A percentile compares a stretch with the other conserved stretches of the same genome.
phyloP scores from a whole-genome alignment of 1,284 basidiomycete species.

The Ustilago trichophora region DNA sequence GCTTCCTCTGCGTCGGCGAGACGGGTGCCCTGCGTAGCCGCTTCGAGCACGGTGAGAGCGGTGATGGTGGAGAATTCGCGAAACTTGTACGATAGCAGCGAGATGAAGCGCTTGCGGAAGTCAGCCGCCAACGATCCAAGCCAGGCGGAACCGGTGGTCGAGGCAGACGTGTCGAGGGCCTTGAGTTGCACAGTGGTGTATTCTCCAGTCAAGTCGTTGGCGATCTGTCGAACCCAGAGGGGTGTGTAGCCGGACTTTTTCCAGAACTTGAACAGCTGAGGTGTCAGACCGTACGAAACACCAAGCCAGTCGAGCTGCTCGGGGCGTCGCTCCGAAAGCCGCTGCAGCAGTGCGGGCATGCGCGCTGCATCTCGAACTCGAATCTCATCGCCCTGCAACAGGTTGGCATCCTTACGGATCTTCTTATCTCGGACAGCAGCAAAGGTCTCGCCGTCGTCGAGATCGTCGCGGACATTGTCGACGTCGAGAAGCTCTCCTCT shows the following conservation, averaged over 20 bases:
- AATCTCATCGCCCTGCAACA: constrained; percentile 65
- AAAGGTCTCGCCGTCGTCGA: constrained; percentile 48
- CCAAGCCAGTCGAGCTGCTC: constrained; percentile 93
- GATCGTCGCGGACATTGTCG: constrained; percentile 52
- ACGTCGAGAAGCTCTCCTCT: constrained; percentile 85
- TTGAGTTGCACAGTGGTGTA: constrained; percentile 95
- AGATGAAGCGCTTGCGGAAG: constrained; percentile 91
- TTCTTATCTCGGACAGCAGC: constrained; percentile 69
- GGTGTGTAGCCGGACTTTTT: constrained; percentile 91
- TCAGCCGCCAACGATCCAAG: constrained; percentile 88
- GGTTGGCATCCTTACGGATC: constrained; percentile 27
- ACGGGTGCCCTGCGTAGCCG: constrained; percentile 74
- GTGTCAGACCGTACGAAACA: constrained; percentile 93
- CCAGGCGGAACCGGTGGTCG: constrained; percentile 75
- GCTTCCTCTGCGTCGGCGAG: constrained; percentile 24
- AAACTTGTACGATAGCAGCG: constrained; percentile 91
- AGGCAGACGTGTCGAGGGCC: constrained; percentile 39
- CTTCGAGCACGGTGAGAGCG: constrained; percentile 87
- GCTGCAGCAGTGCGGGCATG: constrained; percentile 93
- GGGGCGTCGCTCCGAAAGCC: constrained; percentile 87
- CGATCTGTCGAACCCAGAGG: constrained; percentile 90
- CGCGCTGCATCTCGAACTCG: constrained; percentile 77
- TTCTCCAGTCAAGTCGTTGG: constrained; percentile 95
- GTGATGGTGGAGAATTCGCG: constrained; percentile 88
- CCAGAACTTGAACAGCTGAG: constrained; percentile 93